phyloP scores from a whole-genome alignment of 2,329 filamentous ascomycete species.

The Colletotrichum sp. region DNA sequence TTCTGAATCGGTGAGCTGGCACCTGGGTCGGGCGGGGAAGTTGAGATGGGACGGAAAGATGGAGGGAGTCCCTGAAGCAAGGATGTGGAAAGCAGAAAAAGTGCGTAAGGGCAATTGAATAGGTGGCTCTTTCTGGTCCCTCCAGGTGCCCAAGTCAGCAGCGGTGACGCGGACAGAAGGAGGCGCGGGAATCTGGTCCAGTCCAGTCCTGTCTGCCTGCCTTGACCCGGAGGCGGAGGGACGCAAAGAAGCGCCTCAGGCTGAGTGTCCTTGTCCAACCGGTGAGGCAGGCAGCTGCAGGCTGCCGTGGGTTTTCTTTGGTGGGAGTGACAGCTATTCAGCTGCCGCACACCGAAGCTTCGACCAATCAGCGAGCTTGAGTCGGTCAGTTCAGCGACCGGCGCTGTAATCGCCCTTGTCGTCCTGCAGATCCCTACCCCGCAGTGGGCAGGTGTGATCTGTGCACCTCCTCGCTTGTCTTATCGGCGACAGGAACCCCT shows the following conservation, averaged over 20 bases:
- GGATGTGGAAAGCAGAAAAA: background rate
- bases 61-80: background rate
- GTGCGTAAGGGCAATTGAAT: background rate
- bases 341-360: background rate
- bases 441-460: background rate
- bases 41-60: background rate
- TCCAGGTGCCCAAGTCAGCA: background rate
- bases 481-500: background rate
- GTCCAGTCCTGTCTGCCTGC: background rate
- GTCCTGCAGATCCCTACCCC: background rate
- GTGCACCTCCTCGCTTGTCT: background rate
- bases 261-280: background rate
- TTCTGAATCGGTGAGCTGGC: background rate
- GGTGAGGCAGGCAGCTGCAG: background rate
- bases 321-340: background rate
- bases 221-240: background rate
- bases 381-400: background rate
- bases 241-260: background rate
- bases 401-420: background rate
- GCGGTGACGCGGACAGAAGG: background rate
- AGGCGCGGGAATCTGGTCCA: background rate
- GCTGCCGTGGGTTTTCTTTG: background rate
- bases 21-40: background rate
- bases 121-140: background rate
- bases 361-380: conserved; percentile 8